A percentile compares a stretch with the other conserved stretches of the same genome.
Evolutionary conservation across 768 basidiomycete genomes (phyloP).

Genomic region (Russula dissimulans): DNA sequence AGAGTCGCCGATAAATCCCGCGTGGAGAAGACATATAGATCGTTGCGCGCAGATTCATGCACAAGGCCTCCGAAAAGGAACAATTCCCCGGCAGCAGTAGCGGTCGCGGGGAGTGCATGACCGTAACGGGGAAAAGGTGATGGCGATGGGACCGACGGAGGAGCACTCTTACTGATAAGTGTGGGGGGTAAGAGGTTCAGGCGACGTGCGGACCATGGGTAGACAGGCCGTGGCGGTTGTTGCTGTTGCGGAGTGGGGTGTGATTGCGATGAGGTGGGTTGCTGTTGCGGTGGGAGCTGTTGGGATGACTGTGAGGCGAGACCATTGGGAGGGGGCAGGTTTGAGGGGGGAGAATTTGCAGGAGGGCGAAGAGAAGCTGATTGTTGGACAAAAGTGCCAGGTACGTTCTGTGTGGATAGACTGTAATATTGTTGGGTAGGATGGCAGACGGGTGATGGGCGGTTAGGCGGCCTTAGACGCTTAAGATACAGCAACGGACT

Average conservation of each 20-base stretch:
- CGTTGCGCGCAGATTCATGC: conserved; percentile 80
- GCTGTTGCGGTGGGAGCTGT: conserved; percentile 27
- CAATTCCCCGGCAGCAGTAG: conserved; percentile 77
- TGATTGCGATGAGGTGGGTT: conserved; percentile 20
- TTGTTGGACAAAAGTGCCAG: conserved; percentile 1
- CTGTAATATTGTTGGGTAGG: neutral
- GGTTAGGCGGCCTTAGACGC: conserved; percentile 2
- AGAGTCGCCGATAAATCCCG: conserved; percentile 71
- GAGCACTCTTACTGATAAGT: conserved; percentile 50
- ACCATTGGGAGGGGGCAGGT: conserved; percentile 28
- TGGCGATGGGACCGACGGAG: conserved; percentile 64
- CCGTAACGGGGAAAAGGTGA: conserved; percentile 96
- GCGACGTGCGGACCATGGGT: conserved; percentile 77
- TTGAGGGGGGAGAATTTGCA: conserved; percentile 26
- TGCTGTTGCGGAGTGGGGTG: conserved; percentile 23
- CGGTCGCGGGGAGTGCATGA: conserved; percentile 75
- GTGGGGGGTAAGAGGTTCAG: conserved; percentile 62
- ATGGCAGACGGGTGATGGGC: neutral
- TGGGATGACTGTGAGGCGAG: conserved; percentile 23
- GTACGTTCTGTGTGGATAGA: conserved; percentile 9
- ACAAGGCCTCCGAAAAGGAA: conserved; percentile 97
- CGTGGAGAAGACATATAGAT: conserved; percentile 84
- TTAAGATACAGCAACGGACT: neutral
- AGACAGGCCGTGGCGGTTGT: conserved; percentile 48
- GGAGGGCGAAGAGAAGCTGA: conserved; percentile 24